Evolutionary conservation across 1,139 yeast genomes (phyloP), one percentile per base, ranked within the genome.

Genomic region (Nakaseomyces kungkrabaensis): DNA sequence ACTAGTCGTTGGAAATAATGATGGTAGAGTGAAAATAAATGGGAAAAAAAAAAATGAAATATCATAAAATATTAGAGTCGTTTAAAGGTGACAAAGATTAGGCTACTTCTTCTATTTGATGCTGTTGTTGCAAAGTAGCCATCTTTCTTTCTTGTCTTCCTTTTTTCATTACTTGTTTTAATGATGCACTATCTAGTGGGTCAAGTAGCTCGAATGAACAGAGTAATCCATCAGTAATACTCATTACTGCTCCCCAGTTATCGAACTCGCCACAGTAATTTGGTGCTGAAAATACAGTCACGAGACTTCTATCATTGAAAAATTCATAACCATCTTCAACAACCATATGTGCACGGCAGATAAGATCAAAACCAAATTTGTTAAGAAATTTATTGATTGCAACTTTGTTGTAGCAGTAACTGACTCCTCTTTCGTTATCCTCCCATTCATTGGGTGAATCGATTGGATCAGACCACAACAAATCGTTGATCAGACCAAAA

Each of bases 221-320:
- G 62, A 92, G 77, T 64, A 92, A 78, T 66, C 92, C 83, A 70
- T 90, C 97, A 69, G 90, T 97, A 51, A 90, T 97, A 62, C 94
- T 82, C 97, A 90, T 90, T 96, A 90, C 89, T 40, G 97, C 97
- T 60, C 97, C 97, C 5, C 96, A 96, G 68, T 90, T 90, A 70
- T 90, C 97, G 66, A 90, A 90, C 70, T 90, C 97, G 57, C 97
- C 97, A 77, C 97, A 90, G 68, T 90, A 90, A 71, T 90, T 90
- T 57, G 97, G 97, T 48, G 97, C 97, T 47, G 92, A 82, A 68
- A 90, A 90, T 58, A 90, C 75, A 24, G 97, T 90, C 50, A 90
- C 97, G 66, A 90, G 78, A 70, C 89, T 96, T 63, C 97, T 83
- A 70, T 89, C 89, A 54, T 92, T 81, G 69, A 90, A 90, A 68